Evolutionary conservation across 2,329 filamentous ascomycete genomes (phyloP), one percentile per base, ranked within the genome.

Genomic region (Ceratocystis cubensis): DNA sequence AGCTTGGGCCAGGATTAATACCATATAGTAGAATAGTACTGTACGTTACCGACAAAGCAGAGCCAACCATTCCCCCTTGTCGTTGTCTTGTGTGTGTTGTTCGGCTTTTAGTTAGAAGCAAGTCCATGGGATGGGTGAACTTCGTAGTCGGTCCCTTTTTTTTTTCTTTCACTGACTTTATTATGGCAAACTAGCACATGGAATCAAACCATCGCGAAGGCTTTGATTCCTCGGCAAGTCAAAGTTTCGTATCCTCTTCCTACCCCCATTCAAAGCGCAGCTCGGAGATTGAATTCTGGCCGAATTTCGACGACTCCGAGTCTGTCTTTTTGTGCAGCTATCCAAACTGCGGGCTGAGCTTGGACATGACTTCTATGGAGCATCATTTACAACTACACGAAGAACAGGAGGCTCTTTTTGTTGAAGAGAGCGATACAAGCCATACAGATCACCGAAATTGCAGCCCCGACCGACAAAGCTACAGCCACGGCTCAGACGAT

Each of bases 371-470:
- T 17, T 33, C 41, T 22, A 62, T 62, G 30, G 44, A 22, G 20
- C 33, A 62, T 20, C 59, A 62, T 62, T 28, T 62, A 17, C 22
- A 62, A 15, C 25, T 62, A 17, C 59, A 45, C 22, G 33, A 25
- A 33, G 59, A 62, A 62, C 59, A 62, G 8, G 59, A 45, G 37
- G 59, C 59, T 22, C 6, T 62, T 10, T 44, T 44, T 44, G 37
- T 30, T 37, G 30, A 62, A 8, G 59, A 33, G 44, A 44, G 20
- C 59, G 59, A 41, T 20, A 62, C 59, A 62, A 41, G 33, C 59
- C 2, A 41, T 20, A 62, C n/a, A 45, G 33, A 22, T 10, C 13
- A 13, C 20, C 4, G 48, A 10, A 53, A 22, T 22, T 22, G 2
- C 25, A 53, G 48, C 20, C 20, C 20, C 6, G 20, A 13, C 3